Base-by-base conservation (phyloP, 257 asterid species). In the Galeopsis tetrahit region DNA sequence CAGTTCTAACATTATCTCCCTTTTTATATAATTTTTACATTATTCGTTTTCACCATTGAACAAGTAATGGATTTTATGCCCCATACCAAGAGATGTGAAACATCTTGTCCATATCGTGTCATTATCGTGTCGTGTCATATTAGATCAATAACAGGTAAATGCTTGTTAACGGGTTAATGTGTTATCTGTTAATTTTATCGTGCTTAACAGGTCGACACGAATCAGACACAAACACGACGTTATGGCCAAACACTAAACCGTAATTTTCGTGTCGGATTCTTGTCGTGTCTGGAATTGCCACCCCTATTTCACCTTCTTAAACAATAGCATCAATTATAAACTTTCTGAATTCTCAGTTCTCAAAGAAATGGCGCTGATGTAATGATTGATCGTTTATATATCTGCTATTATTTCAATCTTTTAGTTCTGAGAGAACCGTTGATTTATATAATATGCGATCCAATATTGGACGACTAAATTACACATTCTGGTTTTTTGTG, bases 31-130 rank as follows among this genome's bases (percentile, higher is more conserved):
- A 14, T 4, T 62, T 35, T 39, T 36, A 14, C 34, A 44, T 34
- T 42, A 11, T 42, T 28, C 35, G 31, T 32, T 11, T 58, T 35
- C 60, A 21, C 35, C 31, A 40, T 32, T 44, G 36, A 66, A 44
- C 53, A 42, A 14, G 53, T 66, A 53, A 9, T 35, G 39, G 35
- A 33, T 67, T 49, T 63, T 76, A 38, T 69, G 63, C 10, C 34
- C 46, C 43, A 56, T 40, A 43, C 67, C 7, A 39, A 10, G 51
- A 57, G 43, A 70, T 21, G 14, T 11, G 57, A 70, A 10, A 55
- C 15, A 21, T 40, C 43, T 70, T 58, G 17, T 2, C 2, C 32
- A 28, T 6, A 6, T 2, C 57, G 35, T 21, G 28, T 21, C 28
- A 21, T 21, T 21, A 21, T 21, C 28, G 28, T 21, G 28, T 21